These are phyloP conservation scores for Penicillium cataractarum DNA, from an alignment of 495 filamentous ascomycete genomes.

Conservation along the genomic window DNA sequence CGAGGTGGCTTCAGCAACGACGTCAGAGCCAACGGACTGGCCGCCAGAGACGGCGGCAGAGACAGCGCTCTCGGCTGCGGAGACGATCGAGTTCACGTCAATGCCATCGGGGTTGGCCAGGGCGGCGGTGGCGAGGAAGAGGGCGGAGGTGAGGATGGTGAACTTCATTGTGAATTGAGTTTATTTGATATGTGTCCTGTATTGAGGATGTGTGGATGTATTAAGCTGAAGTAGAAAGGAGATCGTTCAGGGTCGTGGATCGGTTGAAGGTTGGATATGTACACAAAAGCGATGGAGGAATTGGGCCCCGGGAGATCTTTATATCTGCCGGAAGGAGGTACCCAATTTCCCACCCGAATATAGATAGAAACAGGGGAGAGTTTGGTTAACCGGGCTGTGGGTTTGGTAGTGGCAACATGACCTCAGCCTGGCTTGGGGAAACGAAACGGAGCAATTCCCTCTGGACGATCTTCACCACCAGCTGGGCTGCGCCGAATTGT, in stretches of 20 bases:
- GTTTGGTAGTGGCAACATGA: constrained; percentile 20
- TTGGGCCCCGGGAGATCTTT: not conserved
- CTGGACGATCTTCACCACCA: constrained; percentile 11
- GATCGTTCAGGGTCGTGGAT: not conserved
- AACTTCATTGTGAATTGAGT: constrained; percentile 31
- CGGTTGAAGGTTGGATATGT: constrained; percentile 1
- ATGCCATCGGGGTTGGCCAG: constrained; percentile 20
- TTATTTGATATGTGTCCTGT: not conserved
- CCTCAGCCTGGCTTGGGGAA: constrained; percentile 16
- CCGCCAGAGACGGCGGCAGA: constrained; percentile 16
- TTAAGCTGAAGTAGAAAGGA: not conserved
- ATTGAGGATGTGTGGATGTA: not conserved
- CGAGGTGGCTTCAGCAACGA: constrained; percentile 15
- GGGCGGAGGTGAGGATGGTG: constrained; percentile 29
- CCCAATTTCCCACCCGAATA: constrained; percentile 9
- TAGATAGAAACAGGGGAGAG: constrained; percentile 21
- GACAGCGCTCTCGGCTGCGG: constrained; percentile 15
- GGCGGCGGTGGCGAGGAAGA: constrained; percentile 31
- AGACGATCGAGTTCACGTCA: constrained; percentile 21
- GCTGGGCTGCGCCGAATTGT: constrained; percentile 1
- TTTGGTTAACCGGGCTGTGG: constrained; percentile 3
- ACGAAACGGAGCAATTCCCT: constrained; percentile 7
- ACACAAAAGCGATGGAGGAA: not conserved
- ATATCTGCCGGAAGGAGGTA: not conserved
- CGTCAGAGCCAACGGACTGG: constrained; percentile 14